Percentiles rank a stretch among this genome's conserved stretches.
These are phyloP conservation scores for Penicillium robsamsonii DNA, from an alignment of 495 filamentous ascomycete species.

Conservation along the genomic window DNA sequence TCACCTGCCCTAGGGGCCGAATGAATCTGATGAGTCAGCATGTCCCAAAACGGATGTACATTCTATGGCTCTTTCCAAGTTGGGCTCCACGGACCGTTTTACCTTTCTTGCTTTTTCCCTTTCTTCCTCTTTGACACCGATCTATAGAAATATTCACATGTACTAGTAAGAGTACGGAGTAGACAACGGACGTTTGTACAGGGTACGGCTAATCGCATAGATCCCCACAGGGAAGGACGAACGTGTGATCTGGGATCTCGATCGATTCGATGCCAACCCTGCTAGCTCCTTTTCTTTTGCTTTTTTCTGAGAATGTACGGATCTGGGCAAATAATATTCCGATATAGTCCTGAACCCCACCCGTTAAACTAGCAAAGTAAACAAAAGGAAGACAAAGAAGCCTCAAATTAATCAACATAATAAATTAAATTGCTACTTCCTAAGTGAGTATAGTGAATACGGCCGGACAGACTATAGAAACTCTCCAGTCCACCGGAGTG, in stretches of 20 bases:
- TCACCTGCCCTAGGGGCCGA: no score
- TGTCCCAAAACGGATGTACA: background rate
- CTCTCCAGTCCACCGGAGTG: conserved; percentile 6
- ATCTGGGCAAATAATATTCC: background rate
- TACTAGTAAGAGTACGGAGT: no score
- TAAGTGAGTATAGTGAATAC: background rate
- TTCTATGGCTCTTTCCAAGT: background rate
- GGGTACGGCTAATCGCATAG: conserved; percentile 1
- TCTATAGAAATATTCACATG: no score
- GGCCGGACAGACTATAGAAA: background rate
- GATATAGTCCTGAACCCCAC: background rate
- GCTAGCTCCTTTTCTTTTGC: conserved; percentile 8
- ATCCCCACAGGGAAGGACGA: conserved; percentile 19
- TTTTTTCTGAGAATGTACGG: background rate
- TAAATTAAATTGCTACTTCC: background rate
- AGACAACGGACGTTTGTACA: background rate
- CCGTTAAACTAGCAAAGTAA: background rate
- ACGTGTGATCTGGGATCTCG: conserved; percentile 21
- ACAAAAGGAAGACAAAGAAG: background rate
- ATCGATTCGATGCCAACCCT: conserved; percentile 18
- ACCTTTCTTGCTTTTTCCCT: background rate
- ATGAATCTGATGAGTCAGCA: background rate
- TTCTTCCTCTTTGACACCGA: no score
- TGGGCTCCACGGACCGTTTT: background rate
- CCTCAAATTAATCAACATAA: background rate